These are phyloP conservation scores for Phylloporus rhodoxanthus DNA, from an alignment of 768 basidiomycete species.

Conservation along the genomic window DNA sequence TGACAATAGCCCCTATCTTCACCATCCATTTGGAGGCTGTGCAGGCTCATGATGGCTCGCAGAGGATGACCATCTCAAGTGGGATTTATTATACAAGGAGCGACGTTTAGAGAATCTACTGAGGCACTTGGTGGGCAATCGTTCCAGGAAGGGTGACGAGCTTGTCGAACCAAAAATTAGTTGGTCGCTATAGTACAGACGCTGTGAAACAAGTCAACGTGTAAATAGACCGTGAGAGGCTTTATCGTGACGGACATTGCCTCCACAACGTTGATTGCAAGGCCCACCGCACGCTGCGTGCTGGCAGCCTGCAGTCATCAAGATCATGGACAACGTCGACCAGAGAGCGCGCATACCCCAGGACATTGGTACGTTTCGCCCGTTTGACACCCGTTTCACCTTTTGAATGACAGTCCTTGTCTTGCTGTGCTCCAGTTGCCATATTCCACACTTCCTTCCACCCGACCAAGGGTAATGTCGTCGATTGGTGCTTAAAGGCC, in stretches of 20 bases:
- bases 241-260: constrained; percentile 15
- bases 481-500: constrained; percentile 75
- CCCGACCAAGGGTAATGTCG: constrained; percentile 70
- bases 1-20: background rate
- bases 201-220: too few relatives aligned
- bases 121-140: constrained; percentile 2
- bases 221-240: constrained; percentile 28
- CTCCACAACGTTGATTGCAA: constrained; percentile 17
- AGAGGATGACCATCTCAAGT: too few relatives aligned
- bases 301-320: constrained; percentile 18
- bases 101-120: too few relatives aligned
- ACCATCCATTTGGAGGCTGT: too few relatives aligned
- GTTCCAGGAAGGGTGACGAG: constrained; percentile 5
- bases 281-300: constrained; percentile 16
- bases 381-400: background rate
- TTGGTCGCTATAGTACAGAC: too few relatives aligned
- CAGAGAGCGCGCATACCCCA: constrained; percentile 38
- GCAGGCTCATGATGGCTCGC: too few relatives aligned
- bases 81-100: too few relatives aligned
- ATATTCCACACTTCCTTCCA: constrained; percentile 85
- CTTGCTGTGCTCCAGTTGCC: constrained; percentile 44
- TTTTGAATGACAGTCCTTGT: background rate
- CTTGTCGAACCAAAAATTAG: too few relatives aligned
- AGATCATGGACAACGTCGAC: constrained; percentile 27
- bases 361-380: constrained; percentile 43